Evolutionary conservation across 2,329 filamentous ascomycete genomes (phyloP).

Genomic region (Aspergillus unguis): DNA sequence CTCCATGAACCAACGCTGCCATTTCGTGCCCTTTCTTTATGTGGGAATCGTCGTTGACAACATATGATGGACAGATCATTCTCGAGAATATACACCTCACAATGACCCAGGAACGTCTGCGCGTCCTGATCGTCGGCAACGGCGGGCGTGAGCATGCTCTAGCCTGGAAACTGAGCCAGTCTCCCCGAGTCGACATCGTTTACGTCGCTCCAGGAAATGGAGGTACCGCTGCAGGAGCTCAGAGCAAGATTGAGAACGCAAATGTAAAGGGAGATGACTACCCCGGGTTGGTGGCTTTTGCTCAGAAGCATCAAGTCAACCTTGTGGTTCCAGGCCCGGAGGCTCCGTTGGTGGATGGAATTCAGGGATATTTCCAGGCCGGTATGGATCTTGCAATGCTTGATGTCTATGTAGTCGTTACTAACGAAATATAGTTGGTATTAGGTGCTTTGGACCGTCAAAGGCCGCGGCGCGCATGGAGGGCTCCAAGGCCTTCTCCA

Average conservation of each 20-base stretch:
- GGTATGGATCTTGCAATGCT: conserved; percentile 31
- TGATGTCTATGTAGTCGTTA: background rate
- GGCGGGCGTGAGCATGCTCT: conserved; percentile 93
- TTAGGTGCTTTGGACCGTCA: conserved; percentile 81
- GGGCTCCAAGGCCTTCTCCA: conserved; percentile 94
- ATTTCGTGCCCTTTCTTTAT: background rate
- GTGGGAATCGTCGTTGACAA: background rate
- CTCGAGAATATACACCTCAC: conserved; percentile 20
- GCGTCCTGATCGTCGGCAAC: conserved; percentile 84
- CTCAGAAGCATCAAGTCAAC: conserved; percentile 69
- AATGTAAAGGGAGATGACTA: conserved; percentile 74
- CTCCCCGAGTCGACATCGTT: conserved; percentile 72
- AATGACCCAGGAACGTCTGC: conserved; percentile 51
- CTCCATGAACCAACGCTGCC: conserved; percentile 2
- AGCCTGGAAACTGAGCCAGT: conserved; percentile 90
- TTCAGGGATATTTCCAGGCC: conserved; percentile 75
- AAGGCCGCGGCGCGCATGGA: conserved; percentile 84
- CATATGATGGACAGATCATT: conserved; percentile 9
- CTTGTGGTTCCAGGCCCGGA: conserved; percentile 89
- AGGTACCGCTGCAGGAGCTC: conserved; percentile 63
- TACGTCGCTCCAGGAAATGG: conserved; percentile 73
- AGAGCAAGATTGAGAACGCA: conserved; percentile 68
- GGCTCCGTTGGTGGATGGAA: conserved; percentile 86
- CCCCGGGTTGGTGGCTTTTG: conserved; percentile 69
- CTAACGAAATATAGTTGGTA: conserved; percentile 52